Evolutionary conservation across 192 early-diverging fungal species (phyloP).

Genomic region (Umbelopsis ramanniana): DNA sequence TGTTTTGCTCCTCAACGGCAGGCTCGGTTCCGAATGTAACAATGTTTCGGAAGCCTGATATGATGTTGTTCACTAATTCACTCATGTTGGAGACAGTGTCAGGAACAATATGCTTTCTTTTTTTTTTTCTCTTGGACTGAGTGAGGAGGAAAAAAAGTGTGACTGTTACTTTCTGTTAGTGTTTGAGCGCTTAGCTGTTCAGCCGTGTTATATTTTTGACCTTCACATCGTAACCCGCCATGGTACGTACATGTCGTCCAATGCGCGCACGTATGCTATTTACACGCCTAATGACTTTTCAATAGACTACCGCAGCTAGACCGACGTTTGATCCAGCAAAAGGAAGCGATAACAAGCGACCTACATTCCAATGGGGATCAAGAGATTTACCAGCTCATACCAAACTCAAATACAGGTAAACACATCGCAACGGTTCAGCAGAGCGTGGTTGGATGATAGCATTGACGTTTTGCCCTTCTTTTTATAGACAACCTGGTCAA

Average conservation of each 20-base stretch:
- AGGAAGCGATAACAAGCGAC: slow-evolving; percentile 64
- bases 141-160: not conserved
- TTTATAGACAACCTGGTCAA: slow-evolving; percentile 65
- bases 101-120: not conserved
- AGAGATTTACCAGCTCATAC: slow-evolving; percentile 79
- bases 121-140: not conserved
- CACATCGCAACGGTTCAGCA: not conserved
- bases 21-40: slow-evolving; percentile 31
- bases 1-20: not conserved
- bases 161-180: slow-evolving; percentile 3
- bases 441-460: not conserved
- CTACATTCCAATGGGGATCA: slow-evolving; percentile 66
- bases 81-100: slow-evolving; percentile 26
- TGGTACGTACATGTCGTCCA: not conserved
- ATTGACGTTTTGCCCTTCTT: not conserved
- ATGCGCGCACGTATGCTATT: not conserved
- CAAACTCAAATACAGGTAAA: slow-evolving; percentile 73
- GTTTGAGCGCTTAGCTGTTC: not conserved
- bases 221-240: not conserved
- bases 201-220: not conserved
- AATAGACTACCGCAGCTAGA: slow-evolving; percentile 70
- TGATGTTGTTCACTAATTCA: slow-evolving; percentile 29
- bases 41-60: slow-evolving; percentile 32
- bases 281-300: not conserved
- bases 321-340: slow-evolving; percentile 81